phyloP scores from a whole-genome alignment of 306 rosid genomes.

The Oxytropis ochrocephala region DNA sequence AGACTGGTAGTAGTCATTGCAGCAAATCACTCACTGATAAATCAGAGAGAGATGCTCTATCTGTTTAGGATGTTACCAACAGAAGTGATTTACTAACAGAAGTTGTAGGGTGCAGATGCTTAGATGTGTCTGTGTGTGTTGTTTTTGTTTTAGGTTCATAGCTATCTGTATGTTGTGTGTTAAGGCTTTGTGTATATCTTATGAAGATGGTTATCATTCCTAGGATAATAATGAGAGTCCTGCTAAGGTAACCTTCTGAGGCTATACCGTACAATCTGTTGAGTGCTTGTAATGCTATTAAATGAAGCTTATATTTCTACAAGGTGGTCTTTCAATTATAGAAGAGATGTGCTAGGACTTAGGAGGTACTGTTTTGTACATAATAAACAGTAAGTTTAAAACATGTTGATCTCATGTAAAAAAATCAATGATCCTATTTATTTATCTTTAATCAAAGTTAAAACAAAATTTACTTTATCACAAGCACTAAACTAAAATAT shows the following conservation, averaged over 20 bases:
- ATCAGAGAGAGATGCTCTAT: slow-evolving; percentile 39
- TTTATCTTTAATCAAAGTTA: not conserved
- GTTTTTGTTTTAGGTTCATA: not conserved
- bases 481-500: no score
- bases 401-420: no score
- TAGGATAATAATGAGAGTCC: slow-evolving; percentile 4
- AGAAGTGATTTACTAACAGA: slow-evolving; percentile 9
- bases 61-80: slow-evolving; percentile 32
- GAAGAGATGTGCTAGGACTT: not conserved
- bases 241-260: slow-evolving; percentile 14
- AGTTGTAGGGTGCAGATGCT: not conserved
- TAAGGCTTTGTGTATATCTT: not conserved
- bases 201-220: not conserved
- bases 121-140: not conserved
- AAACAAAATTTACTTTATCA: no score
- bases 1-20: slow-evolving; percentile 2
- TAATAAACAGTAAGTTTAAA: no score
- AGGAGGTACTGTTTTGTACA: no score
- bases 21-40: slow-evolving; percentile 20
- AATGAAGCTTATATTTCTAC: not conserved
- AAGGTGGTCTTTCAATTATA: not conserved
- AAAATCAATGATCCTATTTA: not conserved
- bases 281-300: not conserved
- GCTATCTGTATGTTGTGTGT: not conserved
- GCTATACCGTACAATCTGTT: slow-evolving; percentile 30